Evolutionary conservation across 371 early-diverging fungal species (phyloP).

Genomic region (Mucor plumbeus): DNA sequence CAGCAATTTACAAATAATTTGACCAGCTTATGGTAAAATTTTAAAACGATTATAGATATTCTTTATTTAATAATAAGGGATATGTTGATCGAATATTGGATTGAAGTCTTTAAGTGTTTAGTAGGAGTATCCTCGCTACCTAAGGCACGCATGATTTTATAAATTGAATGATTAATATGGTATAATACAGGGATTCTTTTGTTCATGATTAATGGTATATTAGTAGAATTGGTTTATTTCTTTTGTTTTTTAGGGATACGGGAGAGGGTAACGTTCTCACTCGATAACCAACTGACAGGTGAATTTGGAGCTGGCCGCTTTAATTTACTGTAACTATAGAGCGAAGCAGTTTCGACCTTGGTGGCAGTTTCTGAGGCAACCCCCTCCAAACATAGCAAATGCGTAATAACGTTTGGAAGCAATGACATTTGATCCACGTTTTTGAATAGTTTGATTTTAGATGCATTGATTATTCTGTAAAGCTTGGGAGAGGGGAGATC

Average conservation of each 20-base stretch:
- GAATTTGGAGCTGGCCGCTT: conserved; percentile 22
- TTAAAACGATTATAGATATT: conserved; percentile 9
- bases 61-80: conserved; percentile 10
- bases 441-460: no score
- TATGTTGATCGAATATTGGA: no score
- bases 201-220: no score
- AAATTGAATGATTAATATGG: conserved; percentile 12
- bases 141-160: conserved; percentile 17
- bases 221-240: conserved; percentile 17
- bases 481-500: conserved; percentile 24
- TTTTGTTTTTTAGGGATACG: conserved; percentile 19
- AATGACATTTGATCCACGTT: conserved; percentile 24
- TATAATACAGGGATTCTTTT: no score
- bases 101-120: conserved; percentile 8
- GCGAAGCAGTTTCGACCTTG: conserved; percentile 18
- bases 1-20: background rate
- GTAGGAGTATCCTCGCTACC: conserved; percentile 14
- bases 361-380: conserved; percentile 22
- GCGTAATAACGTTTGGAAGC: conserved; percentile 21
- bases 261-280: conserved; percentile 10
- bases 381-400: conserved; percentile 22
- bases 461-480: conserved; percentile 20
- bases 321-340: conserved; percentile 16
- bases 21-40: conserved; percentile 2
- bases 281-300: conserved; percentile 16